phyloP scores from a whole-genome alignment of 164 flowering plant species.

The Vitis rotundifolia region DNA sequence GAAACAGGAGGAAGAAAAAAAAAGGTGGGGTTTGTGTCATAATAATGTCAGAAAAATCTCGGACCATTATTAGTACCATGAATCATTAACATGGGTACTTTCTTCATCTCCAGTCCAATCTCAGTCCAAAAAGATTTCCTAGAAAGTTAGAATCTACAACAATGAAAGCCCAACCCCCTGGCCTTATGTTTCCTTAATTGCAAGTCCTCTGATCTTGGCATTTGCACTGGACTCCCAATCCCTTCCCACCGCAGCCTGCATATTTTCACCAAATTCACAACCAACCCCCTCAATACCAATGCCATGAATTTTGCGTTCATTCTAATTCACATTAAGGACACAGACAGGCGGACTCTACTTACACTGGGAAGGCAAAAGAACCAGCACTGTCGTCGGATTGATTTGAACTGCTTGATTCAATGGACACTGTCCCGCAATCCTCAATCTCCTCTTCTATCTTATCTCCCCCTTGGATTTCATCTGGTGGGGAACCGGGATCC shows the following conservation, averaged over 20 bases:
- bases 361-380: conserved; percentile 67
- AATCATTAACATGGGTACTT: too few species aligned
- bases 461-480: neutral
- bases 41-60: too few species aligned
- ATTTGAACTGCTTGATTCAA: conserved; percentile 36
- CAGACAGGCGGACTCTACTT: conserved; percentile 15
- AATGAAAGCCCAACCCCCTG: conserved; percentile 18
- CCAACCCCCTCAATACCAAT: too few species aligned
- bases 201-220: conserved; percentile 35
- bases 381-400: conserved; percentile 47
- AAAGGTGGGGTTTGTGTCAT: too few species aligned
- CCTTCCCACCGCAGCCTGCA: conserved; percentile 41
- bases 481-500: neutral
- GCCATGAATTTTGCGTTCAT: too few species aligned
- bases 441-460: conserved; percentile 4
- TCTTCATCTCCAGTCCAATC: too few species aligned
- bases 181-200: conserved; percentile 26
- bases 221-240: conserved; percentile 40
- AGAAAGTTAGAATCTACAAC: conserved; percentile 34
- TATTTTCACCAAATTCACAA: neutral
- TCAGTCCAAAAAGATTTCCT: too few species aligned
- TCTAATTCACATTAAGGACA: neutral
- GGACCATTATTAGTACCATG: too few species aligned
- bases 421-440: too few species aligned
- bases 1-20: too few species aligned